phyloP scores from a whole-genome alignment of 306 rosid genomes.

The Glycine soja region DNA sequence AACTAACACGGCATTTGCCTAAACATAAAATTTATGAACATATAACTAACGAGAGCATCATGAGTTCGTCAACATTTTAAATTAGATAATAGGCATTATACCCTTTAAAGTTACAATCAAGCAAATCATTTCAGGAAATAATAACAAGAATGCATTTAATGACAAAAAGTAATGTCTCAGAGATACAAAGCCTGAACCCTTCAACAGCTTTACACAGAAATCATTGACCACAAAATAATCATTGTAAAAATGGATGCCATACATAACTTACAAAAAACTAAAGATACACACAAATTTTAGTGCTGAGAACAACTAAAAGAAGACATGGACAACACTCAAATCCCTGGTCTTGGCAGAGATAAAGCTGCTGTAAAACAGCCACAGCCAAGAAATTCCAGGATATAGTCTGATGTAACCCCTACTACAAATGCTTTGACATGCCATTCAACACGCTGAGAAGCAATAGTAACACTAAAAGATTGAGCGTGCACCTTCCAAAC shows the following conservation, averaged over 20 bases:
- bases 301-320: not conserved
- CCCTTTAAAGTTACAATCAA: conserved; percentile 9
- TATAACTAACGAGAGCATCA: conserved; percentile 22
- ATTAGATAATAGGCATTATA: conserved; percentile 19
- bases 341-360: conserved; percentile 12
- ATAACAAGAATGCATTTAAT: conserved; percentile 2
- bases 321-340: not conserved
- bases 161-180: not conserved
- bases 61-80: conserved; percentile 25
- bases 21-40: conserved; percentile 2
- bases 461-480: conserved; percentile 37
- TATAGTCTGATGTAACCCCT: conserved; percentile 29
- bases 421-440: conserved; percentile 22
- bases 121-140: conserved; percentile 11
- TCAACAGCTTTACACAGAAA: conserved; percentile 35
- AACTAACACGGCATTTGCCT: conserved; percentile 16
- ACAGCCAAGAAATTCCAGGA: conserved; percentile 10
- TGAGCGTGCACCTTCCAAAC: conserved; percentile 69
- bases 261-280: not conserved
- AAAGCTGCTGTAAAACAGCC: conserved; percentile 7
- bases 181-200: not conserved
- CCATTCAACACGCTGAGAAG: conserved; percentile 23
- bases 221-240: conserved; percentile 16
- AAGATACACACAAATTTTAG: conserved; percentile 5
- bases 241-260: not conserved